Conservation (phyloP, 768 basidiomycete species). For the Hygrophorus pudorinus region DNA sequence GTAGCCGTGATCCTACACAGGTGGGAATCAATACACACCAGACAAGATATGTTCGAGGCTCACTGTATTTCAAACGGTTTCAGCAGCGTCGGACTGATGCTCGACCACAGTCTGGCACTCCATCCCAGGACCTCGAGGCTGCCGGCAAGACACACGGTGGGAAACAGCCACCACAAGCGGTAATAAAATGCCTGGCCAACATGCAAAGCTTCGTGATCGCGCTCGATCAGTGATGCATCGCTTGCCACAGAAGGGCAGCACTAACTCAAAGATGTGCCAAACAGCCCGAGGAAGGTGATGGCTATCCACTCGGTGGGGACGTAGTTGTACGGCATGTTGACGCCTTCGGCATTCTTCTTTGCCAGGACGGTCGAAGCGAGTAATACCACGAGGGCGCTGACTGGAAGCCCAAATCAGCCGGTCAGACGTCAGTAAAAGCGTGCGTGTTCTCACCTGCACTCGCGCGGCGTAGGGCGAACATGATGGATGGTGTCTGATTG, state of each 20-base stretch:
- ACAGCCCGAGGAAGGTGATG: conserved; percentile 23
- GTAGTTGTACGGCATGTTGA: conserved; percentile 16
- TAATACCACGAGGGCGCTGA: too few species aligned
- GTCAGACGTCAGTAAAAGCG: too few species aligned
- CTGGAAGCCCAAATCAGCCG: too few species aligned
- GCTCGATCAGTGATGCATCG: neutral
- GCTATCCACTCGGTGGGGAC: conserved; percentile 15
- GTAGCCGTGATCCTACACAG: conserved; percentile 28
- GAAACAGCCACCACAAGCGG: conserved; percentile 43
- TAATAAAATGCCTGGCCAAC: conserved; percentile 31
- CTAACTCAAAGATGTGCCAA: conserved; percentile 29
- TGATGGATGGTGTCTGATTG: too few species aligned
- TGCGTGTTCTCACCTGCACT: too few species aligned
- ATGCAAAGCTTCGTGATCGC: conserved; percentile 39
- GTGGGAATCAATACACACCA: neutral
- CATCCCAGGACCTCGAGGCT: conserved; percentile 45
- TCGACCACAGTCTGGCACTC: conserved; percentile 46
- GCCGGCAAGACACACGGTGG: conserved; percentile 38
- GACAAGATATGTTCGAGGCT: conserved; percentile 7
- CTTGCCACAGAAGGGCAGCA: neutral
- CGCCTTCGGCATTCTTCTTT: too few species aligned
- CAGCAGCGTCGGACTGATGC: conserved; percentile 13
- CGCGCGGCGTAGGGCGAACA: too few species aligned
- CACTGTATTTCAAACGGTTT: conserved; percentile 33
- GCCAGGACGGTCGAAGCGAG: too few species aligned